These are phyloP conservation scores for Urochloa ruziziensis DNA, from an alignment of 176 grass and related monocot genomes.

Conservation along the genomic window DNA sequence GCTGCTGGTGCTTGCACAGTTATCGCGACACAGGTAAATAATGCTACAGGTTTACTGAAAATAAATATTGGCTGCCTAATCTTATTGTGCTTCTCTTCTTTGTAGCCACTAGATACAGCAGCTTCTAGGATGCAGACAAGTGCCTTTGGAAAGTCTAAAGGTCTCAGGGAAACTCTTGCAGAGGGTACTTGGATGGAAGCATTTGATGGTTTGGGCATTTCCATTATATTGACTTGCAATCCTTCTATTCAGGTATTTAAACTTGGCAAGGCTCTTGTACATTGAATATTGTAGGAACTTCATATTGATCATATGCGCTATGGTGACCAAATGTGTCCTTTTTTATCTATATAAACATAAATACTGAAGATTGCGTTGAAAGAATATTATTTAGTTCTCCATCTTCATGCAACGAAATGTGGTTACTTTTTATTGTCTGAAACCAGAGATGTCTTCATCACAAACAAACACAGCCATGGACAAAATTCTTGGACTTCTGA, in stretches of 20 bases:
- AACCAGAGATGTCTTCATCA: neutral
- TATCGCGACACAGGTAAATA: slow-evolving; percentile 72
- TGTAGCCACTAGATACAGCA: slow-evolving; percentile 92
- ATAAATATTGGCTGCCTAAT: slow-evolving; percentile 1
- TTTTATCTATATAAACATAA: neutral
- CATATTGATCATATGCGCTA: neutral
- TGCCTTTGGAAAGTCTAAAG: slow-evolving; percentile 93
- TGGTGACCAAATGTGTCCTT: neutral
- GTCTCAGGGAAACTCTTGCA: slow-evolving; percentile 72
- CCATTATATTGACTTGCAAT: slow-evolving; percentile 89
- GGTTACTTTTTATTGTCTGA: neutral
- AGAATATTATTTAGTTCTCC: neutral
- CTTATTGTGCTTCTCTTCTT: slow-evolving; percentile 20
- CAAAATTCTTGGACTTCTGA: neutral
- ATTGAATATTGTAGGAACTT: neutral
- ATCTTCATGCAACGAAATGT: neutral
- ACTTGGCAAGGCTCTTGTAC: neutral
- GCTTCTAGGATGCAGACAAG: slow-evolving; percentile 98
- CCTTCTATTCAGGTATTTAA: slow-evolving; percentile 93
- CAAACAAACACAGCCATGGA: neutral
- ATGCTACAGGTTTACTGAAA: neutral
- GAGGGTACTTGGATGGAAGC: slow-evolving; percentile 81
- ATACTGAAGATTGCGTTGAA: neutral
- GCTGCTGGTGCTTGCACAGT: slow-evolving; percentile 96
- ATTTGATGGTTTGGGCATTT: slow-evolving; percentile 92